phyloP scores from a whole-genome alignment of 139 green algal species.

The Auxenochlorella pyrenoidosa region DNA sequence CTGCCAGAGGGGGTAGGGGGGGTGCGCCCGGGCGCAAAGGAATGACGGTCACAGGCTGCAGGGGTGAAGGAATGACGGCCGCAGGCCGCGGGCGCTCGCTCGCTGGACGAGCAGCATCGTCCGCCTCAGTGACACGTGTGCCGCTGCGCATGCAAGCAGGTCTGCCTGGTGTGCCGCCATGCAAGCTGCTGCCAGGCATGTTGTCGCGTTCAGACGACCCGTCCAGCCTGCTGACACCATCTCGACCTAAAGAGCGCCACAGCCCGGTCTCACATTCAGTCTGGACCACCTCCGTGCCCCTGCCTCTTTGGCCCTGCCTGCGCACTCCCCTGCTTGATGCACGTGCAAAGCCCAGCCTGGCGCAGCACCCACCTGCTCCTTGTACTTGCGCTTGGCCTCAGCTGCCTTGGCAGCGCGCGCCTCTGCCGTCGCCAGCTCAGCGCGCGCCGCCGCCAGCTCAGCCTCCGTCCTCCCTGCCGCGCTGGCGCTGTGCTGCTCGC shows the following conservation, averaged over 20 bases:
- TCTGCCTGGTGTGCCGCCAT: too few species aligned
- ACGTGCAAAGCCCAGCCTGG: too few species aligned
- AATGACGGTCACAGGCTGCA: not conserved
- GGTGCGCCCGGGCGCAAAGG: not conserved
- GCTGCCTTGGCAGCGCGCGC: slow-evolving; percentile 10
- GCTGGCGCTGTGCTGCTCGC: slow-evolving; percentile 35
- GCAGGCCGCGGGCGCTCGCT: not conserved
- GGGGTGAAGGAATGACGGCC: too few species aligned
- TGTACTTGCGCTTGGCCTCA: slow-evolving; percentile 49
- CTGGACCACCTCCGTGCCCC: not conserved
- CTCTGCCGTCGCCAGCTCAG: slow-evolving; percentile 10
- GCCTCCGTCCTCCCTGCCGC: slow-evolving; percentile 43
- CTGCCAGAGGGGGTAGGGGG: not conserved
- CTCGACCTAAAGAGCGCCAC: too few species aligned
- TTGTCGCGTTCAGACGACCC: too few species aligned
- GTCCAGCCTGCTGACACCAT: too few species aligned
- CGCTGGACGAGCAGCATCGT: not conserved
- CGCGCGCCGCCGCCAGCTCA: slow-evolving; percentile 39
- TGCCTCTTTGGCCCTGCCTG: too few species aligned
- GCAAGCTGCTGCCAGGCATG: not conserved
- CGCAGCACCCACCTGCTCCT: slow-evolving; percentile 51
- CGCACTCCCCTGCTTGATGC: too few species aligned
- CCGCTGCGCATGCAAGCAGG: not conserved
- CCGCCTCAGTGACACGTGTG: not conserved
- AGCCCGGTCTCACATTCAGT: not conserved